phyloP scores from a whole-genome alignment of 192 early-diverging fungal genomes.

The Entrophospora sp. region DNA sequence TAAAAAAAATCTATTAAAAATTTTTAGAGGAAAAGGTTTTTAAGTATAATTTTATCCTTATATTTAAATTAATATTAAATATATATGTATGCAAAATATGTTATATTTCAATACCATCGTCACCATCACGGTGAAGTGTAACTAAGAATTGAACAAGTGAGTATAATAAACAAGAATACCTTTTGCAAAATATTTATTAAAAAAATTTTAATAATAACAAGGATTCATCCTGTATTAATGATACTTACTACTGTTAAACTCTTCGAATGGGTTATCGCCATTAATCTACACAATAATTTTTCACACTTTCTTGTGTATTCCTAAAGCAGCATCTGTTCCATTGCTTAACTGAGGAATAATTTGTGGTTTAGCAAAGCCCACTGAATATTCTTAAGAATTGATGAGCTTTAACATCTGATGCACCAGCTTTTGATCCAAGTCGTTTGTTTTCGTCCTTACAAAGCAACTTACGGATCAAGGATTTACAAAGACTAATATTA shows the following conservation, averaged over 20 bases:
- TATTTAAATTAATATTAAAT: too few species aligned
- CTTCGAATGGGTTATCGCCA: conserved; percentile 47
- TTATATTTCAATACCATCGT: conserved; percentile 32
- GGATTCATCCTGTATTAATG: not conserved
- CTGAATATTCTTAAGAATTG: conserved; percentile 77
- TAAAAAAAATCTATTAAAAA: too few species aligned
- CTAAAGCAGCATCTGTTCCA: conserved; percentile 59
- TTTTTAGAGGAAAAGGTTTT: too few species aligned
- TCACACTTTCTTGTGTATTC: conserved; percentile 54
- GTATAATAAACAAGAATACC: conserved; percentile 3
- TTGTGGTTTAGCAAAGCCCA: conserved; percentile 91
- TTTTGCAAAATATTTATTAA: not conserved
- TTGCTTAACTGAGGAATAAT: conserved; percentile 63
- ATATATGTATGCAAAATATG: too few species aligned
- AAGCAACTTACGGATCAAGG: conserved; percentile 74
- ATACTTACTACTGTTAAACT: conserved; percentile 46
- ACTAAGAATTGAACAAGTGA: conserved; percentile 30
- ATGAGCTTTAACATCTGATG: conserved; percentile 88
- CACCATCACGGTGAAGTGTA: conserved; percentile 50
- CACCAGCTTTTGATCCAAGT: conserved; percentile 81
- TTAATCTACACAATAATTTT: conserved; percentile 23
- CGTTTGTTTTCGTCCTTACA: conserved; percentile 84
- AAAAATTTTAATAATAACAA: not conserved
- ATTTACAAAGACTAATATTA: conserved; percentile 44
- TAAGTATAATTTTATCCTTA: too few species aligned